Conservation (phyloP, 805 yeast genomes). For the Millerozyma miso region DNA sequence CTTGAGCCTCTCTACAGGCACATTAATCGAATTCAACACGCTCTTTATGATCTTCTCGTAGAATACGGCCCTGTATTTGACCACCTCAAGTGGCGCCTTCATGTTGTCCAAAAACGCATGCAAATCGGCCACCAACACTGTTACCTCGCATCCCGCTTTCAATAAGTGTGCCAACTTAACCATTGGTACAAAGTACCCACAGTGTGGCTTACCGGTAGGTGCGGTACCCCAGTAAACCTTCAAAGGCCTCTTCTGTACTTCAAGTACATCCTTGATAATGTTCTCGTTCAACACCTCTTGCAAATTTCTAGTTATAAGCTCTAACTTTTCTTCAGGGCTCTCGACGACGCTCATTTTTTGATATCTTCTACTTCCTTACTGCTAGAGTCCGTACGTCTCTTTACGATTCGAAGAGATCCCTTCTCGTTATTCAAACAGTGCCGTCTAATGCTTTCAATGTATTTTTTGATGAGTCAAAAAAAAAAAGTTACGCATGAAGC, state of each 20-base stretch:
- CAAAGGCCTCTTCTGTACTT: constrained; percentile 75
- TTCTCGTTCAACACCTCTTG: constrained; percentile 90
- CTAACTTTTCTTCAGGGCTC: constrained; percentile 61
- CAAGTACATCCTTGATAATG: constrained; percentile 79
- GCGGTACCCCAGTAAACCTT: constrained; percentile 99
- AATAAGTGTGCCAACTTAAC: constrained; percentile 91
- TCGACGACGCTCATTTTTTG: constrained; percentile 20
- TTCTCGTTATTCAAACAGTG: too few relatives aligned
- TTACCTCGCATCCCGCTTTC: constrained; percentile 94
- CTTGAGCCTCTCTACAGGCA: constrained; percentile 82
- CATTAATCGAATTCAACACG: constrained; percentile 78
- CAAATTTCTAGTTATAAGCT: constrained; percentile 75
- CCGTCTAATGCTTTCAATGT: not conserved
- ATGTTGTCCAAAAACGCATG: constrained; percentile 97
- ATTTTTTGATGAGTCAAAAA: not conserved
- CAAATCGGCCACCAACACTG: constrained; percentile 85
- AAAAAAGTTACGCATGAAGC: not conserved
- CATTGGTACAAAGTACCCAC: constrained; percentile 99
- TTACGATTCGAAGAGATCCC: too few relatives aligned
- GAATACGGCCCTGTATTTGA: constrained; percentile 81
- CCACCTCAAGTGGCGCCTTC: constrained; percentile 96
- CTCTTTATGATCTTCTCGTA: constrained; percentile 83
- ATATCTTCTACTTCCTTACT: too few relatives aligned
- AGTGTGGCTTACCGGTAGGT: constrained; percentile 97
- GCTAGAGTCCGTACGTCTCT: too few relatives aligned